These are phyloP conservation scores for Barnettozyma californica DNA, from an alignment of 805 yeast species.

Conservation along the genomic window DNA sequence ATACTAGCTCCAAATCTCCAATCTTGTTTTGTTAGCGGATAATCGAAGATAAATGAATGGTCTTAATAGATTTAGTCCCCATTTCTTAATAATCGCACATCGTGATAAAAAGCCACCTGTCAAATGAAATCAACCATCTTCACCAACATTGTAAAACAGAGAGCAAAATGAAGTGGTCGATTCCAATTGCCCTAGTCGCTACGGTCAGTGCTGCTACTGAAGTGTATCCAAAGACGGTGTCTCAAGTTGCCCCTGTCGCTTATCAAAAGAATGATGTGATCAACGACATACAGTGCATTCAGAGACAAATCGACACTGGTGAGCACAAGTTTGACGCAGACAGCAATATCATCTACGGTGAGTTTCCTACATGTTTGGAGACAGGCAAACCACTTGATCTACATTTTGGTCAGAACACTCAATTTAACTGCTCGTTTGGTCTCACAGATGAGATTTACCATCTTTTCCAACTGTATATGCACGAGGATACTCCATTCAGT, in stretches of 20 bases:
- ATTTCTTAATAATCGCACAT: too few species aligned
- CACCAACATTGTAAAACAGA: neutral
- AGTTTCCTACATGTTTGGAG: constrained; percentile 61
- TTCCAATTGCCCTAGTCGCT: neutral
- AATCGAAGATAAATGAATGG: too few species aligned
- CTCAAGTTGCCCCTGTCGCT: constrained; percentile 8
- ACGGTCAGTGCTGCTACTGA: constrained; percentile 1
- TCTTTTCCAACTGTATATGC: constrained; percentile 67
- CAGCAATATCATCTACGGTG: constrained; percentile 48
- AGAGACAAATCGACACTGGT: constrained; percentile 67
- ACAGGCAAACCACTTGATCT: constrained; percentile 56
- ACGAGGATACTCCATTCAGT: constrained; percentile 71
- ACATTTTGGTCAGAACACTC: constrained; percentile 43
- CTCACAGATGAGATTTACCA: constrained; percentile 65
- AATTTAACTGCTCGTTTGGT: constrained; percentile 53
- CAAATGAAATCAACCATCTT: neutral
- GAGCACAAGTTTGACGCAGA: constrained; percentile 66
- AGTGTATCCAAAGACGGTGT: constrained; percentile 9
- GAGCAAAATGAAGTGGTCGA: neutral
- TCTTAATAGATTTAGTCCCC: too few species aligned
- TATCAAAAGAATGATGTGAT: constrained; percentile 38
- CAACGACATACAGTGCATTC: constrained; percentile 49
- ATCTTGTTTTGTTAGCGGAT: neutral
- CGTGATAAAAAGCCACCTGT: neutral
- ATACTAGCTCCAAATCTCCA: neutral